Evolutionary conservation across 768 basidiomycete genomes (phyloP).

Genomic region (Dentipellis sp.): DNA sequence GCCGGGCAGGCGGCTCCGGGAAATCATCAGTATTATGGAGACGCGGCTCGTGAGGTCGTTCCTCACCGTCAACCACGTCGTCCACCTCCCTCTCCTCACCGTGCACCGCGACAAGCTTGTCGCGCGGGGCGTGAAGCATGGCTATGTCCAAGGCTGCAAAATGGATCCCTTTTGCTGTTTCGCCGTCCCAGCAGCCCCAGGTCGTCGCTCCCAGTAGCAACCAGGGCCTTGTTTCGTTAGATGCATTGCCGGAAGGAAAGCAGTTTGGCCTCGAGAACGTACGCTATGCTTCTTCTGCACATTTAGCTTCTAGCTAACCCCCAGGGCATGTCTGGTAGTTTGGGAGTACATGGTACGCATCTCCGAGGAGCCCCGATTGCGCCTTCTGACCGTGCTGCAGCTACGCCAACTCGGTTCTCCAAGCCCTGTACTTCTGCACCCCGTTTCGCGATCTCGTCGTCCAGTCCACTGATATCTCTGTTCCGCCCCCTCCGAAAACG

Average conservation of each 20-base stretch:
- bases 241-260: conserved; percentile 64
- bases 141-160: conserved; percentile 13
- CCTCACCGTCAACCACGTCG: conserved; percentile 2
- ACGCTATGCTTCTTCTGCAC: conserved; percentile 26
- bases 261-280: conserved; percentile 98
- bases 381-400: conserved; percentile 29
- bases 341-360: conserved; percentile 84
- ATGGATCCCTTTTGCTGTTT: conserved; percentile 10
- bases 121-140: conserved; percentile 3
- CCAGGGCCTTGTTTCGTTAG: conserved; percentile 7
- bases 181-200: conserved; percentile 7
- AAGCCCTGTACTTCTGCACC: conserved; percentile 90
- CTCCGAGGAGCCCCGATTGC: neutral
- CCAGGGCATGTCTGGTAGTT: conserved; percentile 40
- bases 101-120: neutral
- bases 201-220: neutral
- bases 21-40: neutral
- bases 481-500: conserved; percentile 26
- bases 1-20: neutral
- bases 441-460: conserved; percentile 89
- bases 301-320: neutral
- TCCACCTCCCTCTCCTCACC: neutral
- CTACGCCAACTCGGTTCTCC: conserved; percentile 98
- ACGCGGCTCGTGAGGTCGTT: neutral
- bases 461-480: conserved; percentile 50